A percentile compares a stretch with the other conserved stretches of the same genome.
Conservation (phyloP, 2,329 filamentous ascomycete genomes). For the Aspergillus vadensis region DNA sequence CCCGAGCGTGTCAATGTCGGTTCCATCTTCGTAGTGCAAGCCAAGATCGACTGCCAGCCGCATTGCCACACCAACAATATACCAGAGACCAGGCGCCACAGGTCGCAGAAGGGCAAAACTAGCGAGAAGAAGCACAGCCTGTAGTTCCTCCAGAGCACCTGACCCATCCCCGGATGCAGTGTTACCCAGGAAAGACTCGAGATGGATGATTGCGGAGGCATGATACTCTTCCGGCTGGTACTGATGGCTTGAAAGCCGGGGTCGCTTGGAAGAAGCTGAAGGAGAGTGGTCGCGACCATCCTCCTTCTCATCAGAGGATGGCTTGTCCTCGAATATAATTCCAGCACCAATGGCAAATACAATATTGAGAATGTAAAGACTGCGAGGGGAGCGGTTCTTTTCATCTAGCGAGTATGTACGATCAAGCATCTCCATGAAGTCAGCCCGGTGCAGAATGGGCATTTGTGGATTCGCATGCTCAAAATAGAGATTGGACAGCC, state of each 20-base stretch:
- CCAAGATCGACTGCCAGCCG: conserved; percentile 88
- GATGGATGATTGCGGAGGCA: conserved; percentile 86
- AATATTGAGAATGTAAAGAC: conserved; percentile 94
- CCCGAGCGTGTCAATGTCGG: conserved; percentile 57
- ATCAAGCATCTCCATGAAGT: conserved; percentile 88
- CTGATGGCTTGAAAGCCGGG: conserved; percentile 61
- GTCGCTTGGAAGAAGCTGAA: conserved; percentile 46
- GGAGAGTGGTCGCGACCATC: conserved; percentile 28
- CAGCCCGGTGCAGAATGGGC: conserved; percentile 82
- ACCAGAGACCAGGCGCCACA: conserved; percentile 92
- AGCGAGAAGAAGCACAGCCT: conserved; percentile 87
- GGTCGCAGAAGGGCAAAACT: conserved; percentile 89
- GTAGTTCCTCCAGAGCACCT: conserved; percentile 86
- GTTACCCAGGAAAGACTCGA: conserved; percentile 79
- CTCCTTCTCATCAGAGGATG: conserved; percentile 27
- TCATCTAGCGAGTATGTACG: conserved; percentile 72
- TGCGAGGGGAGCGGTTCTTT: conserved; percentile 69
- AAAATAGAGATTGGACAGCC: conserved; percentile 82
- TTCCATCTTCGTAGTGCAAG: conserved; percentile 87
- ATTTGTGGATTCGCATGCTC: conserved; percentile 96
- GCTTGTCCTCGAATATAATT: conserved; percentile 71
- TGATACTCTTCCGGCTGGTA: conserved; percentile 93
- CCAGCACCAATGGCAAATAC: conserved; percentile 95
- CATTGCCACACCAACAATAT: conserved; percentile 92
- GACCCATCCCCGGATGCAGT: conserved; percentile 66